Conservation (phyloP, 2,329 filamentous ascomycete species). For the Pseudocercospora pini-densiflorae region DNA sequence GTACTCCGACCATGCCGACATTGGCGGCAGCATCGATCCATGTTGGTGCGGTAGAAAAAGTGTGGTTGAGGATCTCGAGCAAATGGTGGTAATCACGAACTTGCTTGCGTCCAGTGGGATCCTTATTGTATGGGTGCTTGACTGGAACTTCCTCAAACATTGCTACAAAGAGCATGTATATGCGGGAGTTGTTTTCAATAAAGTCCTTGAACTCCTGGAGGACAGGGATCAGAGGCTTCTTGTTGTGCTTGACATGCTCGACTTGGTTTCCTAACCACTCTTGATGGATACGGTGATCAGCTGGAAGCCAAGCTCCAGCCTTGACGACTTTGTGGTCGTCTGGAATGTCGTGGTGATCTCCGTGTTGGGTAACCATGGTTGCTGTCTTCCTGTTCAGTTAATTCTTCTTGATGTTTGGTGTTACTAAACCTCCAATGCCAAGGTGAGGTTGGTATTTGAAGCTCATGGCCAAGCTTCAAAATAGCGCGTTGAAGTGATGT, state of each 20-base stretch:
- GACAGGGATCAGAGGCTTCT: conserved; percentile 61
- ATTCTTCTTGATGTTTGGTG: neutral
- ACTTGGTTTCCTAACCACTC: conserved; percentile 66
- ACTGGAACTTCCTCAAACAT: conserved; percentile 69
- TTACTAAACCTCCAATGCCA: neutral
- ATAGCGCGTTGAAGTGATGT: conserved; percentile 3
- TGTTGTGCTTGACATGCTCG: conserved; percentile 58
- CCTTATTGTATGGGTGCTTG: conserved; percentile 63
- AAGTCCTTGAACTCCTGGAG: conserved; percentile 67
- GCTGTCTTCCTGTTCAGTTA: neutral
- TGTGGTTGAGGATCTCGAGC: conserved; percentile 67
- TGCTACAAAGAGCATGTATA: conserved; percentile 66
- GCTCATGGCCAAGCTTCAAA: neutral
- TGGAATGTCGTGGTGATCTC: conserved; percentile 58
- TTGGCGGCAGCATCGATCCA: conserved; percentile 47
- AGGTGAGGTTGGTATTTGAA: neutral
- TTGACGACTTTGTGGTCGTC: conserved; percentile 52
- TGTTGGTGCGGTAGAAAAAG: conserved; percentile 46
- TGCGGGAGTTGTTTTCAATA: conserved; percentile 66
- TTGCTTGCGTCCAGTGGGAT: conserved; percentile 66
- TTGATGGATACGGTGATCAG: conserved; percentile 65
- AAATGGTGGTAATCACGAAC: conserved; percentile 70
- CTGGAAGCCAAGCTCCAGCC: conserved; percentile 65
- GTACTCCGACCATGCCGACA: conserved; percentile 57
- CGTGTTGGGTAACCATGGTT: conserved; percentile 37